Conservation (phyloP, 352 stramenopile species). For the Phytophthora foliorum region DNA sequence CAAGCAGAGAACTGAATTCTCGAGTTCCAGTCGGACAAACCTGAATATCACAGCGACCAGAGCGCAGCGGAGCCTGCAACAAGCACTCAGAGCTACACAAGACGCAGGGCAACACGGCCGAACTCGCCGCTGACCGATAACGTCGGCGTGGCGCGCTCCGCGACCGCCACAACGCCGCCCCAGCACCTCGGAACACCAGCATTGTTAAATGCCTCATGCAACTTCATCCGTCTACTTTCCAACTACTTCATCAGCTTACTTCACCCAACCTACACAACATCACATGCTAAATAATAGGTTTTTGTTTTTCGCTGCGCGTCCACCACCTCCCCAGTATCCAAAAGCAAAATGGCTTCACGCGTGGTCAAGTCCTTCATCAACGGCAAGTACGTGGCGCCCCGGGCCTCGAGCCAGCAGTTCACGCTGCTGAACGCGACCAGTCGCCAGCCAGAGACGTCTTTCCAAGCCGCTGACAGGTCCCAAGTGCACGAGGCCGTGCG, state of each 20-base stretch:
- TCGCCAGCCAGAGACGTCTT: conserved; percentile 58
- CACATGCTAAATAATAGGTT: too few species aligned
- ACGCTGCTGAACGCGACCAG: conserved; percentile 75
- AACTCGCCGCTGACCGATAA: neutral
- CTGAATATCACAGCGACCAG: conserved; percentile 12
- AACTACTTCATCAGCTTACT: too few species aligned
- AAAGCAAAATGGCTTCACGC: conserved; percentile 23
- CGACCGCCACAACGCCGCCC: conserved; percentile 12
- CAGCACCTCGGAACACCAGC: conserved; percentile 12
- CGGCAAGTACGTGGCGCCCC: conserved; percentile 59
- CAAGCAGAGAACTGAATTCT: conserved; percentile 27
- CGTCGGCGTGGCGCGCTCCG: neutral
- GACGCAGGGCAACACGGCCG: neutral
- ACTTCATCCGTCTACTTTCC: too few species aligned
- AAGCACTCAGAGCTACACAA: conserved; percentile 8
- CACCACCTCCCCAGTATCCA: conserved; percentile 5
- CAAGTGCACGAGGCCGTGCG: conserved; percentile 69
- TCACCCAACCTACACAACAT: too few species aligned
- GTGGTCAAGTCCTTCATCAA: conserved; percentile 80
- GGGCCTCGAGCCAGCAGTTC: conserved; percentile 31
- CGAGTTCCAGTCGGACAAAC: conserved; percentile 6
- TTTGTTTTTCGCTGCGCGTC: conserved; percentile 23
- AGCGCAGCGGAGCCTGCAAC: conserved; percentile 4
- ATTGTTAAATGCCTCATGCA: too few species aligned
- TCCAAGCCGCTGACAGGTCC: conserved; percentile 48